Percentiles rank a stretch among this genome's conserved stretches.
These are phyloP conservation scores for Paecilomyces sp. DNA, from an alignment of 2,329 filamentous ascomycete genomes.

Conservation along the genomic window DNA sequence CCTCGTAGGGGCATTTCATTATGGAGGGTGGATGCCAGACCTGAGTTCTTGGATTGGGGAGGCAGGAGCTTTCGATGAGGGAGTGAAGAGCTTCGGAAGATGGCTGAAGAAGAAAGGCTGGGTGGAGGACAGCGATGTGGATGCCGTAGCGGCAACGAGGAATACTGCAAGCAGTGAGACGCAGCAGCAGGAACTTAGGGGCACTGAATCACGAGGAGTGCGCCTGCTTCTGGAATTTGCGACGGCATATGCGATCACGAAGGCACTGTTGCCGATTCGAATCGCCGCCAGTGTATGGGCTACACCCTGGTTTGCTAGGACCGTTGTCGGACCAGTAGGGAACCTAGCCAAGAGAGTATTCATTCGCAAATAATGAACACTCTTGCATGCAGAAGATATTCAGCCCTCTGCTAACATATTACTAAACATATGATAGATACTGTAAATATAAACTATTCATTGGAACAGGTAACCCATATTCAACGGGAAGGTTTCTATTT, in stretches of 20 bases:
- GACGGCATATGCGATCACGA: slow-evolving; percentile 85
- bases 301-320: slow-evolving; percentile 84
- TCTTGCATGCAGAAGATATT: neutral
- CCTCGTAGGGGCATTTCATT: slow-evolving; percentile 72
- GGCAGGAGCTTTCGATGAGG: slow-evolving; percentile 42
- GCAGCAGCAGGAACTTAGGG: slow-evolving; percentile 12
- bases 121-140: slow-evolving; percentile 49
- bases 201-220: slow-evolving; percentile 37
- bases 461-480: neutral
- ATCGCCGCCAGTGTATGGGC: slow-evolving; percentile 75
- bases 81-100: slow-evolving; percentile 65
- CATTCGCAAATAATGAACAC: slow-evolving; percentile 14
- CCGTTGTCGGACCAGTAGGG: slow-evolving; percentile 47
- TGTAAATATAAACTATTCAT: no score
- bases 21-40: slow-evolving; percentile 64
- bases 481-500: neutral
- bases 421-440: neutral
- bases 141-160: slow-evolving; percentile 35
- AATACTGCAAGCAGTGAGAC: slow-evolving; percentile 17
- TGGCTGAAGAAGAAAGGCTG: slow-evolving; percentile 76
- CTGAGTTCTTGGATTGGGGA: slow-evolving; percentile 27
- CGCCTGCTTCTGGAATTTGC: slow-evolving; percentile 62
- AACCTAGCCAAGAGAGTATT: slow-evolving; percentile 34
- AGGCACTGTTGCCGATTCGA: slow-evolving; percentile 70
- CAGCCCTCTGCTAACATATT: neutral